Conservation (phyloP, 768 basidiomycete species). For the Lactarius trivialis region DNA sequence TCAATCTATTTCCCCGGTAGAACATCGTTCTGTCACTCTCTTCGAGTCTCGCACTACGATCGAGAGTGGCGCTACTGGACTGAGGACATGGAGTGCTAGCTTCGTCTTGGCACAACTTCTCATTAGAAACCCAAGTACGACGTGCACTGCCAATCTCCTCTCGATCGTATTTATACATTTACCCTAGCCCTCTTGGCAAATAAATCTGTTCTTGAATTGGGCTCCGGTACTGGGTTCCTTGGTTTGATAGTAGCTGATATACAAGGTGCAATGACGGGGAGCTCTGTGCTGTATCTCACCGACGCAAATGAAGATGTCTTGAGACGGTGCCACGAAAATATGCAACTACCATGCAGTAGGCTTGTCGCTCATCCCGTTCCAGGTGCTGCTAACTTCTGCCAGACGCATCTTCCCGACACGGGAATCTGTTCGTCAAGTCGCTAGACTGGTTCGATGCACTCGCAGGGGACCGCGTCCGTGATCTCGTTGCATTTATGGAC, state of each 20-base stretch:
- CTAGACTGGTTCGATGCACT: slow-evolving; percentile 65
- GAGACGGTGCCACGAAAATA: slow-evolving; percentile 50
- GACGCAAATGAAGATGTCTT: slow-evolving; percentile 64
- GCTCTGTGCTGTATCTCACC: slow-evolving; percentile 35
- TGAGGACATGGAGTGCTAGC: slow-evolving; percentile 76
- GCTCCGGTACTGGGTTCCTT: slow-evolving; percentile 71
- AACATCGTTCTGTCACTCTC: slow-evolving; percentile 47
- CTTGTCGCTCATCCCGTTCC: slow-evolving; percentile 2
- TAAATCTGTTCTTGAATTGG: slow-evolving; percentile 61
- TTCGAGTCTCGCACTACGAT: slow-evolving; percentile 69
- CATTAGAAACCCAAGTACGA: slow-evolving; percentile 46
- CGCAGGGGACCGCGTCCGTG: slow-evolving; percentile 25
- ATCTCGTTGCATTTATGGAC: slow-evolving; percentile 32
- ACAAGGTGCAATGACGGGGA: slow-evolving; percentile 33
- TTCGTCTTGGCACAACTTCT: slow-evolving; percentile 59
- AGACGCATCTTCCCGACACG: slow-evolving; percentile 54
- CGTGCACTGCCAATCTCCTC: not conserved
- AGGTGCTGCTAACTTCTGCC: not conserved
- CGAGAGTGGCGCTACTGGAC: slow-evolving; percentile 71
- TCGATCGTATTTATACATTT: not conserved
- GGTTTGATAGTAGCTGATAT: slow-evolving; percentile 55
- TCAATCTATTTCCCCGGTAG: not conserved
- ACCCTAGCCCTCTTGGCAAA: slow-evolving; percentile 38
- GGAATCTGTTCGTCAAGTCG: slow-evolving; percentile 37
- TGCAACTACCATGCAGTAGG: slow-evolving; percentile 64